phyloP scores from a whole-genome alignment of 805 yeast species.

The Yamadazyma takamatsuzukensis region DNA sequence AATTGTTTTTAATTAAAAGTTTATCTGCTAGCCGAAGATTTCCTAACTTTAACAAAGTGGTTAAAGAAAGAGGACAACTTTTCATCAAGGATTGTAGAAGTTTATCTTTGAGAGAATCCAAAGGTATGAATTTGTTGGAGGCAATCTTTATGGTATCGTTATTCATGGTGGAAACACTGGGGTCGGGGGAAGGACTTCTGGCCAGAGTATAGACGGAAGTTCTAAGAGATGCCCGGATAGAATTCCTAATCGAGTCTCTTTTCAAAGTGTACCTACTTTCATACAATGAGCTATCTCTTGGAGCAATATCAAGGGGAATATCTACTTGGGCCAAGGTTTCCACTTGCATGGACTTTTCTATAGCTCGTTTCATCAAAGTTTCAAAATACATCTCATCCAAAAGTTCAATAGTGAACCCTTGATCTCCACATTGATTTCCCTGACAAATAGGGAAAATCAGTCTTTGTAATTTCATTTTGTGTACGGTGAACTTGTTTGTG shows the following conservation, averaged over 20 bases:
- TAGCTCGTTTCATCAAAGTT: constrained; percentile 6
- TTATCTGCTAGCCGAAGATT: constrained; percentile 33
- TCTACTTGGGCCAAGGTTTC: too few species aligned
- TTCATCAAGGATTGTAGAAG: constrained; percentile 27
- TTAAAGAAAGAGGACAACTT: constrained; percentile 20
- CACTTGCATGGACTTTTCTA: constrained; percentile 8
- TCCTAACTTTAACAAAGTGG: constrained; percentile 29
- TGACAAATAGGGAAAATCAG: constrained; percentile 9
- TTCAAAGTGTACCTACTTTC: too few species aligned
- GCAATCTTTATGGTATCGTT: constrained; percentile 15
- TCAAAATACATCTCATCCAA: constrained; percentile 3
- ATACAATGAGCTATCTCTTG: too few species aligned
- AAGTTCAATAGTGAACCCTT: constrained; percentile 1
- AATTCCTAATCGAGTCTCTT: too few species aligned
- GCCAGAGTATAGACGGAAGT: constrained; percentile 3
- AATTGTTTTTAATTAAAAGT: constrained; percentile 17
- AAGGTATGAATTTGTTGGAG: constrained; percentile 16
- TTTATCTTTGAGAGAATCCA: constrained; percentile 24
- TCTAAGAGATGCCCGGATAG: too few species aligned
- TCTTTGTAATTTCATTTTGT: constrained; percentile 2
- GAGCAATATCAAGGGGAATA: too few species aligned
- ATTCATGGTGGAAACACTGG: constrained; percentile 12
- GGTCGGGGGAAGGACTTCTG: constrained; percentile 20
- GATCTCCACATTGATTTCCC: constrained; percentile 8
- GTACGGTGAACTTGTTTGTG: constrained; percentile 6